Evolutionary conservation across 2,329 filamentous ascomycete species (phyloP), one percentile per base, ranked within the genome.

Genomic region (Zalaria sp.): DNA sequence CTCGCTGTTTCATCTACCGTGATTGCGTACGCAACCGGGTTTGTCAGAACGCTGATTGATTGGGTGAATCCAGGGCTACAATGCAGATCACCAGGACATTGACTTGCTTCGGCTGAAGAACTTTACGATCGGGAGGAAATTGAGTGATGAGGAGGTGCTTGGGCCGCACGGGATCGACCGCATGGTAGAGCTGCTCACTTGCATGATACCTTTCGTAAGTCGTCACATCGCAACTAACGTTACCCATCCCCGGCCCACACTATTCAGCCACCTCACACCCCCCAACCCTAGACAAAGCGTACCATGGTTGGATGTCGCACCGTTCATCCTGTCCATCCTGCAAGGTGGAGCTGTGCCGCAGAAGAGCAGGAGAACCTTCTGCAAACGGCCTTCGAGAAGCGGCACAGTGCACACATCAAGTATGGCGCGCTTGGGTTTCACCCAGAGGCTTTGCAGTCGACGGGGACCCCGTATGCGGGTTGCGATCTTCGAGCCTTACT

Each of bases 121-220:
- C 58, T 94, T 82, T 57, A 88, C 82, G 0, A 62, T 93, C 25
- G 72, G 76, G 32, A 77, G 69, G 45, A 76, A 77, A 55, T 61
- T 94, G 31, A 58, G 69, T 8, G 85, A 88, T 52, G 61, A 69
- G 6, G 67, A 83, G 38, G 68, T 93, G 18, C 66, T 78, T 31
- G 68, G 70, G 37, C 64, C 73, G 37, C 66, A 76, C 53, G 77
- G 75, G 10, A 72, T 86, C 60, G 72, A 78, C 27, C 74, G 73
- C 53, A 69, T 94, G 40, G 67, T 70, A 40, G 68, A 73, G 34
- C 62, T 86, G 25, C 65, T 94, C 49, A 66, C 68, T 28, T 70
- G 75, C 40, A 74, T 94, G 72, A 76, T 77, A 47, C 79, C 79
- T 35, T 93, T 89, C 65, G 86, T 93, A 66, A 81, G 83, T 74